Evolutionary conservation across 495 filamentous ascomycete genomes (phyloP), one percentile per base, ranked within the genome.

Genomic region (Aspergillus funiculosus): DNA sequence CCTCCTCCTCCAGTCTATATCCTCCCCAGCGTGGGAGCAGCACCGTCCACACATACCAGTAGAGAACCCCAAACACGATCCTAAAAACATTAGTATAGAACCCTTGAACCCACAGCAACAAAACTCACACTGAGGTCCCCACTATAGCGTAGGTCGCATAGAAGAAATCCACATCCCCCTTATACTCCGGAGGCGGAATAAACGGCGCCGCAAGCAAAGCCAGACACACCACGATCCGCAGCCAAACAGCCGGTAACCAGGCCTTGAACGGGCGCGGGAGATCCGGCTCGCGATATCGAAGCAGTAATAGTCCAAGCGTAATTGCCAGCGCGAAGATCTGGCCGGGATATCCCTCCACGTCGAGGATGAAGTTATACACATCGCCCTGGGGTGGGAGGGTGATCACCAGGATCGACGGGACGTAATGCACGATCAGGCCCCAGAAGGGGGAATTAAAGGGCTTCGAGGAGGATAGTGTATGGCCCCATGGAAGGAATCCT

Each of bases 61-160:
- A 88, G 0, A 82, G 4, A 7, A 81, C 59, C 0, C 73, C 82
- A 40, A 83, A 80, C 3, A 75, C 10, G 20, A 86, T 62, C 50
- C 81, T 85, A 43, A 13, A 2, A 25, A 6, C 8, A 9, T 53
- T 19, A 56, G 53, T 36, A 17, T 13, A 15, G n/a, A n/a, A n/a
- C n/a, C n/a, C 15, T 44, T 31, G 17, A 13, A n/a, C 6, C 27
- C 9, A 13, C 10, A 28, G 2, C 20, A 4, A 43, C 6, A 22
- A 25, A 9, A 6, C 83, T 75, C 68, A 87, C 83, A 85, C 73
- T 20, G 71, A 72, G 31, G 79, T 75, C 2, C 82, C 83, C 24
- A 87, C 83, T 53, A 87, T 66, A 1, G 84, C 83, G 67, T 87
- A 87, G 6, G 77, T 85, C 0, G 79, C 83, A 51, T 86, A 80